phyloP scores from a whole-genome alignment of 805 yeast genomes.

The Starmera dryadoides region DNA sequence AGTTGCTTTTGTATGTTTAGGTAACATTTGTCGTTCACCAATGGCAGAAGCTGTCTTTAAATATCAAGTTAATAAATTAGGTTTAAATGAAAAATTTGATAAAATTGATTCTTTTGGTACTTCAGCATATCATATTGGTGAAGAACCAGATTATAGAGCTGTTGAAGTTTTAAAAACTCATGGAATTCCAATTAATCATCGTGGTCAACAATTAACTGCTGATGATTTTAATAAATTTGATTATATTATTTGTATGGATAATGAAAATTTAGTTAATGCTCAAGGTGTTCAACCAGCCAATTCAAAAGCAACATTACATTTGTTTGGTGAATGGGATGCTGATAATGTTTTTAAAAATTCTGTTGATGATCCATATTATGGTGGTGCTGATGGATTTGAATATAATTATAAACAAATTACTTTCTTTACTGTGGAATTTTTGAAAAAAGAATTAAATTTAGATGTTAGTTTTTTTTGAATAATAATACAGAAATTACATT shows the following conservation, averaged over 20 bases:
- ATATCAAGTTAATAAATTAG: conserved; percentile 49
- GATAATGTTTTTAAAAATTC: conserved; percentile 42
- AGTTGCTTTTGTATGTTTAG: conserved; percentile 87
- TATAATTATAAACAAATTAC: conserved; percentile 64
- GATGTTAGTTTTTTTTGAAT: background rate
- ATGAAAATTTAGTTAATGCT: conserved; percentile 46
- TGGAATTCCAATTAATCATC: conserved; percentile 68
- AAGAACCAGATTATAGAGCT: conserved; percentile 72
- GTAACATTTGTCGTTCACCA: conserved; percentile 93
- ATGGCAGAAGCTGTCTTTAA: conserved; percentile 95
- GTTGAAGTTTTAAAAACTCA: conserved; percentile 58
- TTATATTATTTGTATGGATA: conserved; percentile 67
- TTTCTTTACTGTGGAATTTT: conserved; percentile 69
- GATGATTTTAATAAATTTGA: conserved; percentile 52
- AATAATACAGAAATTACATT: background rate
- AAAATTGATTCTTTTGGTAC: conserved; percentile 86
- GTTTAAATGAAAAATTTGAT: conserved; percentile 35
- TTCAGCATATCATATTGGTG: conserved; percentile 78
- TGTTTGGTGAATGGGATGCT: conserved; percentile 81
- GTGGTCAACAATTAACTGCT: conserved; percentile 59
- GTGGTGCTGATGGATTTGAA: conserved; percentile 80
- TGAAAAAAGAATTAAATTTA: conserved; percentile 37
- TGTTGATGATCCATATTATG: conserved; percentile 91
- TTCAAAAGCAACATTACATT: conserved; percentile 39
- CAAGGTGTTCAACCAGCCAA: conserved; percentile 44